These are phyloP conservation scores for Solanum chiquidenum DNA, from an alignment of 257 asterid species.

Conservation along the genomic window DNA sequence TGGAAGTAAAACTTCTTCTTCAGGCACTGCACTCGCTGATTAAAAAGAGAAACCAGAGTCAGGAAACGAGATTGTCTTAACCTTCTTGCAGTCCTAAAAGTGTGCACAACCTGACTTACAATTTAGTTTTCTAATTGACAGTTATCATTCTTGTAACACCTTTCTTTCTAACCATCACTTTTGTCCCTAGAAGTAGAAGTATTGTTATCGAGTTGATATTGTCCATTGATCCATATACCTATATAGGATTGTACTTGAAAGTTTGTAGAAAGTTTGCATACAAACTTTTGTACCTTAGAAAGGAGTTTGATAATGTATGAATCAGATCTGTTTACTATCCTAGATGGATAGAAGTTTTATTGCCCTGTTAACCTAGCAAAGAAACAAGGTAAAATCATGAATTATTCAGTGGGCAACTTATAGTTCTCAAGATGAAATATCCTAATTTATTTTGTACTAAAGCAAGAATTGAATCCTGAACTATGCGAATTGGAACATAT, in stretches of 20 bases:
- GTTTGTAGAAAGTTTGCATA: background rate
- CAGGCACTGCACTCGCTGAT: constrained; percentile 91
- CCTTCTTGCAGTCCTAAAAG: background rate
- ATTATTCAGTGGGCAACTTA: background rate
- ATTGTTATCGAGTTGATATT: background rate
- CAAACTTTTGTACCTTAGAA: background rate
- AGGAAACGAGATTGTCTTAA: background rate
- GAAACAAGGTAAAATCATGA: background rate
- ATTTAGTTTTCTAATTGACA: background rate
- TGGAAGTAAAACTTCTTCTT: constrained; percentile 95
- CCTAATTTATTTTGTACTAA: background rate
- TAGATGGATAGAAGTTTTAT: background rate
- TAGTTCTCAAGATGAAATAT: background rate
- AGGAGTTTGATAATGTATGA: background rate
- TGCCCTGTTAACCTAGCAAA: background rate
- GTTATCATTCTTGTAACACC: background rate
- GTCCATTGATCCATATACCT: background rate
- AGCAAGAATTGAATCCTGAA: background rate
- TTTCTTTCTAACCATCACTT: background rate
- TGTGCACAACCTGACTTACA: background rate
- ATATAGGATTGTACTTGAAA: background rate
- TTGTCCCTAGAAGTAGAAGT: background rate
- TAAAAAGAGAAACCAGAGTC: constrained; percentile 8
- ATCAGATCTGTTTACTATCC: background rate
- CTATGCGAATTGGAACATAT: background rate